Evolutionary conservation across 2,329 filamentous ascomycete genomes (phyloP).

Genomic region (Thielaviopsis cerberus): DNA sequence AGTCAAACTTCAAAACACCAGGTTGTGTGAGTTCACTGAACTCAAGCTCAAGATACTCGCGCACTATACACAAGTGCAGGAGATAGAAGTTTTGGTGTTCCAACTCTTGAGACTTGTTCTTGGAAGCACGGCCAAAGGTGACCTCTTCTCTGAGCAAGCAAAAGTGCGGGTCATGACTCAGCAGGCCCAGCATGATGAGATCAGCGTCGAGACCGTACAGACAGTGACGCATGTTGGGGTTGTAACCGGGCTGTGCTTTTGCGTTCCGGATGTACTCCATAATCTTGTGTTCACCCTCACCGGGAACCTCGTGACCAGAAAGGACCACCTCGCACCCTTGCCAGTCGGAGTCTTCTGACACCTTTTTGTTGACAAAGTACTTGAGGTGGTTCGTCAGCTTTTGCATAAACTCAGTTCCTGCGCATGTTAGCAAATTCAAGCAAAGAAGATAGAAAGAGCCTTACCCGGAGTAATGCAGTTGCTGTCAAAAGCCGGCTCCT

Average conservation of each 20-base stretch:
- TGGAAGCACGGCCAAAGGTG: slow-evolving; percentile 76
- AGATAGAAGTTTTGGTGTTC: slow-evolving; percentile 98
- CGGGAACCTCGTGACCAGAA: slow-evolving; percentile 92
- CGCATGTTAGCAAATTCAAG: slow-evolving; percentile 10
- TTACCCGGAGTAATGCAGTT: slow-evolving; percentile 90
- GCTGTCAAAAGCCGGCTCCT: slow-evolving; percentile 91
- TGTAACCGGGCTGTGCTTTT: slow-evolving; percentile 84
- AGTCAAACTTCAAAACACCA: slow-evolving; percentile 54
- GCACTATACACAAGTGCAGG: slow-evolving; percentile 90
- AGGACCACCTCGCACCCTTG: slow-evolving; percentile 90
- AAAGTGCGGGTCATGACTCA: slow-evolving; percentile 97
- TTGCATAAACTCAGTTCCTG: slow-evolving; percentile 84
- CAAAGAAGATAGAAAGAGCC: slow-evolving; percentile 7
- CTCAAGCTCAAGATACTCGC: slow-evolving; percentile 90
- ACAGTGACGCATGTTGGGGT: slow-evolving; percentile 86
- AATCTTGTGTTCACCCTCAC: slow-evolving; percentile 98
- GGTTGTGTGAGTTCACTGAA: slow-evolving; percentile 78
- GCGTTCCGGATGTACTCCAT: slow-evolving; percentile 99
- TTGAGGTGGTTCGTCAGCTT: slow-evolving; percentile 84
- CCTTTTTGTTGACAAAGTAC: slow-evolving; percentile 98
- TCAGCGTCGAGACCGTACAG: slow-evolving; percentile 94
- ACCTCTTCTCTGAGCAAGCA: slow-evolving; percentile 93
- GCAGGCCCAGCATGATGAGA: slow-evolving; percentile 90
- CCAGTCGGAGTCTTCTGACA: slow-evolving; percentile 93
- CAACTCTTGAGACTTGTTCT: slow-evolving; percentile 82